Evolutionary conservation across 345 rosid genomes (phyloP), one percentile per base, ranked within the genome.

Genomic region (Turritis glabra): DNA sequence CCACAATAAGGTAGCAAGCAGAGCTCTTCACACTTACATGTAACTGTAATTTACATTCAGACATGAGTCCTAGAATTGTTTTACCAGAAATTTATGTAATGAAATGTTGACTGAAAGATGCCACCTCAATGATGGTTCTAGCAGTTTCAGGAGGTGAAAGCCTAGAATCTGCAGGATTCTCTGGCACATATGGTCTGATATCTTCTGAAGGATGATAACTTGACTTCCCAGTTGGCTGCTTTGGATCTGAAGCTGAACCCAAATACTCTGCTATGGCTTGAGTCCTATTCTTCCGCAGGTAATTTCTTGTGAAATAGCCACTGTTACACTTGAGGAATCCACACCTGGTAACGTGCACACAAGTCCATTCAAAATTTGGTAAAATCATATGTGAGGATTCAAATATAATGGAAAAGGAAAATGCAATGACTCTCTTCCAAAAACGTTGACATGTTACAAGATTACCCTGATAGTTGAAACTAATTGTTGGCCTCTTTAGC

Each of bases 191-290:
- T 8, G 82, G 84, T 10, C 77, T 84, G 67, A 92, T 80, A 29
- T 89, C 96, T 86, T 95, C 99, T 25, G 81, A 90, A 1, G 97
- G 97, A 83, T 92, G 99, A 77, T 90, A 92, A 17, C 65, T 75
- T 0, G 76, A 15, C 80, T 71, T 76, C 38, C 79, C 84, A 30
- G 64, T 88, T 78, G 72, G 84, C 79, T 85, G 85, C 15, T 79
- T 58, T 27, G 96, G 85, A 81, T 87, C 92, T 17, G 86, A 83
- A 22, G 86, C 84, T 3, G 93, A 82, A 25, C 84, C 86, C 30
- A 85, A 82, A 69, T 83, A 76, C 86, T 84, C 92, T 0, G 88
- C 84, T 29, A 84, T 81, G 3, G 91, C 98, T 78, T 78, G 86
- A 66, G 81, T 84, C 67, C 79, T 84, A 69, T 73, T 85, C 89